Base-by-base conservation (phyloP, 495 filamentous ascomycete genomes). In the Neurospora sp. region DNA sequence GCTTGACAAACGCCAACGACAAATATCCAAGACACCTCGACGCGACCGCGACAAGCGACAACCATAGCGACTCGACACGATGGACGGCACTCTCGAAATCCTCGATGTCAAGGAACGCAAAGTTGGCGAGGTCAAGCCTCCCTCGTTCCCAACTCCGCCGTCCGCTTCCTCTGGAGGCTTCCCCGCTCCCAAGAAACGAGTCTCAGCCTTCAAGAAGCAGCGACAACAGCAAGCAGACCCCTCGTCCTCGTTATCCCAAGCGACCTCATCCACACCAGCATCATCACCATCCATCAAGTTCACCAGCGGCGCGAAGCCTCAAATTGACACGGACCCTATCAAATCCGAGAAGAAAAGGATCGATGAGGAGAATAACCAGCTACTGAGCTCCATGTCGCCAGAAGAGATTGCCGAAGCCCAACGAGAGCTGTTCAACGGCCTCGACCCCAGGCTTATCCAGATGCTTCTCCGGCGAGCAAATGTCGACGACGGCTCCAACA, bases 121-220 rank as follows among this genome's bases (percentile, higher is more conserved):
- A 15, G 79, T 86, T 38, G 77, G 83, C 34, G 82, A 85, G 17
- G 80, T 87, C 2, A 87, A 86, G 62, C 81, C 88, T n/a, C 92
- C 93, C 7, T 84, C 86, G 69, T 89, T 91, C 13, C 91, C 91
- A 5, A 87, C 84, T 71, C 81, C 87, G 21, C 79, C 86, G 10
- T 88, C 88, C 45, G 80, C 77, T 28, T 86, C 88, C 31, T 78
- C 87, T 6, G 90, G 86, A n/a, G 96, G 95, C 1, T 98, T 98
- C 74, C 96, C 96, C 36, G 88, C 88, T 59, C 94, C 92, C 83
- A 94, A 92, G 78, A 94, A 91, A 77, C 90, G 95, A 48, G 83
- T 82, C 0, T 96, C 93, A 7, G 87, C 90, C 38, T 97, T 97
- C 86, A 94, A 93, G 76, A 89, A 93, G 78, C 89, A 88, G 76